Evolutionary conservation across 352 stramenopile species (phyloP), one percentile per base, ranked within the genome.

Genomic region (Pythium oligandrum): DNA sequence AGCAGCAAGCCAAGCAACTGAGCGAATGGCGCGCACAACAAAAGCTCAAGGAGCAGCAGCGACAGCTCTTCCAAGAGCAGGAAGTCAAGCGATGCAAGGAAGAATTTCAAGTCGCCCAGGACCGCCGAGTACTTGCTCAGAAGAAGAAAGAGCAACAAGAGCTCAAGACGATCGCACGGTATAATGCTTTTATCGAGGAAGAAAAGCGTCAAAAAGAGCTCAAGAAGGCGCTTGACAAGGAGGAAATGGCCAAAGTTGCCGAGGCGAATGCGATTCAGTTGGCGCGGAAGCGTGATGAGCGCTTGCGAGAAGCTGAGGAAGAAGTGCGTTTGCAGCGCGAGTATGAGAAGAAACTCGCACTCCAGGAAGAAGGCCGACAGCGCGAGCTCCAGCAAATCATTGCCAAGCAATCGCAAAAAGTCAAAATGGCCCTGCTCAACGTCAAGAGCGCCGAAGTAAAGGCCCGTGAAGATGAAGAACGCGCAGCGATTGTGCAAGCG

Each of bases 401-500:
- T 6, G 57, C 59, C 26, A 83, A 83, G 49, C 77, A 86, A 51
- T 78, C 52, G 38, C 67, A 68, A 33, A 83, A 73, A 46, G 71
- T 85, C 38, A 76, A 81, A 51, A 55, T 86, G 46, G 74, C 74
- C 0, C 60, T 84, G 36, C 56, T 83, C 0, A 84, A 84, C 40
- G 74, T 84, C 26, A 83, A 83, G 59, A 85, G 56, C 48, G 71
- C 70, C 11, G 68, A 88, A 33, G 73, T 85, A 57, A 80, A 79
- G 51, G 70, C 72, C 0, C 69, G 62, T 26, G 72, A 86, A 51
- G 74, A 88, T 62, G 73, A 85, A 55, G 59, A 64, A 40, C 73
- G 71, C 43, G 71, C 71, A 5, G 61, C 64, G 6, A 56, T 52
- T 5, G 53, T 84, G 8, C 77, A 88, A 51, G 57, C 58, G 3